phyloP scores from a whole-genome alignment of 139 green algal species.

The Ettlia oleoabundans region DNA sequence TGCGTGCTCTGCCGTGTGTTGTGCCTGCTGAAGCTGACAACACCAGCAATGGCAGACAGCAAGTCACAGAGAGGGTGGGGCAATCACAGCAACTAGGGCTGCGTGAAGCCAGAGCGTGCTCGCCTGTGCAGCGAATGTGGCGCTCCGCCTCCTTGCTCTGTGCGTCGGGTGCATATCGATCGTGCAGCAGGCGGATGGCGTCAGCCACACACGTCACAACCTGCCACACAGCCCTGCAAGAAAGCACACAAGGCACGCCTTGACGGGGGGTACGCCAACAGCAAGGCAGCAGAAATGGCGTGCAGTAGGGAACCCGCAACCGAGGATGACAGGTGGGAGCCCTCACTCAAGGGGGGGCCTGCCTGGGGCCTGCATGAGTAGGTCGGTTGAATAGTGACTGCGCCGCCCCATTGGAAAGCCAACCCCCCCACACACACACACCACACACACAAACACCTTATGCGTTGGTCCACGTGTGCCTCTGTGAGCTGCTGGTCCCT shows the following conservation, averaged over 20 bases:
- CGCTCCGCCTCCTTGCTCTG: slow-evolving; percentile 18
- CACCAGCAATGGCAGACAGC: too few species aligned
- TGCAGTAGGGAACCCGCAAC: too few species aligned
- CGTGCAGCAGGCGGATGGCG: slow-evolving; percentile 42
- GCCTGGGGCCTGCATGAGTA: too few species aligned
- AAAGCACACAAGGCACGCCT: neutral
- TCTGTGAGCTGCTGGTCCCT: slow-evolving; percentile 42
- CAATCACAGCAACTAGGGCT: too few species aligned
- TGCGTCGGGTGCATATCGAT: slow-evolving; percentile 24
- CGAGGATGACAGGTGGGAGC: too few species aligned
- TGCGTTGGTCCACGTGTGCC: slow-evolving; percentile 40
- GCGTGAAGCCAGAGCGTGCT: neutral
- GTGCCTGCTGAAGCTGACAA: too few species aligned
- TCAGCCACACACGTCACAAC: slow-evolving; percentile 51
- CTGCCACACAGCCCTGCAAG: slow-evolving; percentile 41
- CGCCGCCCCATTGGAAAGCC: neutral
- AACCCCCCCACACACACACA: neutral
- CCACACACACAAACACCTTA: neutral
- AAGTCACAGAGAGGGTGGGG: neutral
- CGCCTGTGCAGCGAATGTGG: slow-evolving; percentile 36
- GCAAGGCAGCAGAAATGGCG: too few species aligned
- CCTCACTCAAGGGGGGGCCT: too few species aligned
- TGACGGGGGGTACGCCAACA: neutral
- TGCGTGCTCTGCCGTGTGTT: too few species aligned
- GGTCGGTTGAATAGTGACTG: too few species aligned